These are phyloP conservation scores for Infundibulicybe gibba DNA, from an alignment of 768 basidiomycete species.

Conservation along the genomic window DNA sequence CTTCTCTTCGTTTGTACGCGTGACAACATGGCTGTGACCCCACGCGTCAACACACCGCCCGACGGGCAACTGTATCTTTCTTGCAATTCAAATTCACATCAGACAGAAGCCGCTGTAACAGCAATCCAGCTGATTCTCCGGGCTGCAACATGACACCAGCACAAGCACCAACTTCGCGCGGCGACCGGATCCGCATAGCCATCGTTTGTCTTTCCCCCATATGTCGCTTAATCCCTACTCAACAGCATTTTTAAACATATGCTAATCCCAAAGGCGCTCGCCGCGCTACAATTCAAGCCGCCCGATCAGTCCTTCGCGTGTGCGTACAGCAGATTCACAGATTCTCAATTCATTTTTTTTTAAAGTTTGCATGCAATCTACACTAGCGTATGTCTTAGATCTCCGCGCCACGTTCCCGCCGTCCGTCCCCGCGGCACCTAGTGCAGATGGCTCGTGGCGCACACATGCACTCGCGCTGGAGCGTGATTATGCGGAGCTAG, in stretches of 20 bases:
- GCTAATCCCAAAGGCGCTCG: conserved; percentile 34
- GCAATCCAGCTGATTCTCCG: no score
- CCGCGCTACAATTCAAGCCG: conserved; percentile 43
- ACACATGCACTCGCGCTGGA: conserved; percentile 39
- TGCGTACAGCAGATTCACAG: conserved; percentile 16
- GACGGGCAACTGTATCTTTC: no score
- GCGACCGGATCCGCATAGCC: conserved; percentile 36
- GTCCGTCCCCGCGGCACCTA: conserved; percentile 12
- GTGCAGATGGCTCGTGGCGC: conserved; percentile 31
- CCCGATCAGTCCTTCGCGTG: conserved; percentile 34
- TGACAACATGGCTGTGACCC: no score
- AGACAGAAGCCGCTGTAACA: no score
- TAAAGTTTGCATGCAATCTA: no score
- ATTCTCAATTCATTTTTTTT: neutral
- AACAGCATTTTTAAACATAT: conserved; percentile 1
- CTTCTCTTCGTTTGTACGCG: no score
- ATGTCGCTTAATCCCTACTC: no score
- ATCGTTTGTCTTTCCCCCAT: conserved; percentile 27
- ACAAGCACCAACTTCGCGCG: neutral
- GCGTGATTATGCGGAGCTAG: conserved; percentile 29
- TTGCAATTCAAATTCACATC: no score
- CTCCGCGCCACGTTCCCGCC: conserved; percentile 31
- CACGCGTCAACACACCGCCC: no score
- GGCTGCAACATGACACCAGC: neutral
- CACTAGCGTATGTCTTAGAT: conserved; percentile 41